Evolutionary conservation across 257 asterid genomes (phyloP).

Genomic region (Solanum bulbocastanum): DNA sequence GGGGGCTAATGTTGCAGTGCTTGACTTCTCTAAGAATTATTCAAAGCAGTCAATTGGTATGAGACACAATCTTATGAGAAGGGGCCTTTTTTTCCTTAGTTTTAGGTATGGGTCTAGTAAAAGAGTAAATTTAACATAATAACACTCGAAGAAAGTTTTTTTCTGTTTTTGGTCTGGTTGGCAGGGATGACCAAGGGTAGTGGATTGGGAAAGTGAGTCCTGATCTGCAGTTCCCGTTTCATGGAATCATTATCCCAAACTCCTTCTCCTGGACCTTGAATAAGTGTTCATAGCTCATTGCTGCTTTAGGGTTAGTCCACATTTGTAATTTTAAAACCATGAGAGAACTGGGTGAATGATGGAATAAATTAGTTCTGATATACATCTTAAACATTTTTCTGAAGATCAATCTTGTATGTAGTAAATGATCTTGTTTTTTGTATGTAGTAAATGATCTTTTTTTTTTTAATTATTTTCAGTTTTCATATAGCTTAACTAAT

Average conservation of each 20-base stretch:
- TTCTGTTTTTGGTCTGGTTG: background rate
- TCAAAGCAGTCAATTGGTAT: background rate
- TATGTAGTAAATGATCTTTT: background rate
- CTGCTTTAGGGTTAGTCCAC: background rate
- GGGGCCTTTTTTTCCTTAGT: background rate
- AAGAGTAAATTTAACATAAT: background rate
- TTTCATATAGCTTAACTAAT: background rate
- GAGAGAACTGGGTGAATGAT: background rate
- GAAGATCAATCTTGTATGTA: background rate
- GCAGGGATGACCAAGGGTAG: background rate
- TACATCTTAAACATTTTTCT: background rate
- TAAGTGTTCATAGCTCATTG: background rate
- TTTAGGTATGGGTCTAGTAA: background rate
- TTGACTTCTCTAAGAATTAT: background rate
- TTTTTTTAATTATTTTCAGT: background rate
- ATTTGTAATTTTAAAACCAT: background rate
- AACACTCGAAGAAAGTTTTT: background rate
- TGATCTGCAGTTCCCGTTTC: background rate
- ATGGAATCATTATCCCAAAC: background rate
- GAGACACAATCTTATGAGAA: background rate
- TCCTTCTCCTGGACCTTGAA: background rate
- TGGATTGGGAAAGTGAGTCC: background rate
- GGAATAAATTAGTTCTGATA: background rate
- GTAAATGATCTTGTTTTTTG: background rate
- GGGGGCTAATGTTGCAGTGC: background rate